Conservation (phyloP, 495 filamentous ascomycete genomes). For the Rhizodiscina lignyota region DNA sequence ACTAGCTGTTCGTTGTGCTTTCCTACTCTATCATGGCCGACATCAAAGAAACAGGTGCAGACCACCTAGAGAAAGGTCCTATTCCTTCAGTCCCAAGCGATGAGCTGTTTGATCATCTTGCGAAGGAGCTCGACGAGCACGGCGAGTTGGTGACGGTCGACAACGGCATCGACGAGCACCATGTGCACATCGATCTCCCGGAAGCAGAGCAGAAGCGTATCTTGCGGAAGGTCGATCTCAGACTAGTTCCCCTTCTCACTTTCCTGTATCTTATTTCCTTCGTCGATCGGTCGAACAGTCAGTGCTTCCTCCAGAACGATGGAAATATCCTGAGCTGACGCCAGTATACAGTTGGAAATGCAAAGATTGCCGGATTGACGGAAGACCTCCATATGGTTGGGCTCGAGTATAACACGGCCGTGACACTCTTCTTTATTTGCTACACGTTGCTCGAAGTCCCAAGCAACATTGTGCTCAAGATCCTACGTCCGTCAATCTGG, state of each 20-base stretch:
- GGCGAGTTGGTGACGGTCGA: not conserved
- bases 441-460: constrained; percentile 2
- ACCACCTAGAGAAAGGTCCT: too few species aligned
- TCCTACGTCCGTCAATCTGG: not conserved
- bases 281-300: not conserved
- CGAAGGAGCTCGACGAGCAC: constrained; percentile 9
- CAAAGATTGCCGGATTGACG: not conserved
- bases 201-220: not conserved
- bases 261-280: not conserved
- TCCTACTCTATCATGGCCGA: too few species aligned
- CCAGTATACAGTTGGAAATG: too few species aligned
- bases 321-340: too few species aligned
- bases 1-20: too few species aligned
- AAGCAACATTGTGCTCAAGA: constrained; percentile 1
- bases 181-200: not conserved
- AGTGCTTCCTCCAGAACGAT: too few species aligned
- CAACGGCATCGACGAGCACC: constrained; percentile 7
- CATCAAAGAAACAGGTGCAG: too few species aligned
- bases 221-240: constrained; percentile 1
- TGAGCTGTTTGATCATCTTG: too few species aligned
- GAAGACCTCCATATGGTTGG: constrained; percentile 1
- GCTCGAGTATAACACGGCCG: not conserved
- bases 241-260: not conserved
- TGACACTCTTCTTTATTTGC: not conserved
- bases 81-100: too few species aligned